phyloP scores from a whole-genome alignment of 495 filamentous ascomycete species.

The Neurospora cerealis region DNA sequence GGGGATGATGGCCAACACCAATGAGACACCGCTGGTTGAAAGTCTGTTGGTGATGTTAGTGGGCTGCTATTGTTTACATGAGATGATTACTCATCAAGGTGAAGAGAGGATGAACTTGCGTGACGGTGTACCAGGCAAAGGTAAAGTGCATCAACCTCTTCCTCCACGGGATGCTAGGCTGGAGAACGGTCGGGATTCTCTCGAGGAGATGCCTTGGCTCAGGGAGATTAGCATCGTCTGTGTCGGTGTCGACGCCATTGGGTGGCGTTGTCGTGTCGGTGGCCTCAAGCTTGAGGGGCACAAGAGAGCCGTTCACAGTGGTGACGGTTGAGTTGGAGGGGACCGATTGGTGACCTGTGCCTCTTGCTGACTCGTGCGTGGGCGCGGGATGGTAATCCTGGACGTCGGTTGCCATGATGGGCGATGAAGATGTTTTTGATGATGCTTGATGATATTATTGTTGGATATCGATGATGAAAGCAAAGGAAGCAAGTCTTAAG shows the following conservation, averaged over 20 bases:
- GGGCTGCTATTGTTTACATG: neutral
- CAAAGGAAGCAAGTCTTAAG: no score
- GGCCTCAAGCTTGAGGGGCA: neutral
- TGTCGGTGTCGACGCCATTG: neutral
- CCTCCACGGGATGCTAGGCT: conserved; percentile 20
- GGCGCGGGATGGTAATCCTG: neutral
- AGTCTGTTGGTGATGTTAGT: conserved; percentile 26
- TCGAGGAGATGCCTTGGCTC: conserved; percentile 6
- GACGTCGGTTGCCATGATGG: neutral
- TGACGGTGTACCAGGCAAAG: conserved; percentile 63
- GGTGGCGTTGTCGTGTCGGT: neutral
- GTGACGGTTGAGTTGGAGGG: neutral
- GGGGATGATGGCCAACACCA: conserved; percentile 48
- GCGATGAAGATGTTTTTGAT: neutral
- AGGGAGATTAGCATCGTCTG: neutral
- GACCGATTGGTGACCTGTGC: neutral
- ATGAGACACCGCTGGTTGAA: conserved; percentile 55
- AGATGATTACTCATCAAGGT: neutral
- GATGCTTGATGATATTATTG: neutral
- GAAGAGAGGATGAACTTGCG: conserved; percentile 13
- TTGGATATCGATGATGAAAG: neutral
- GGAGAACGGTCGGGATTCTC: conserved; percentile 18
- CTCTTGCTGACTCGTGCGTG: neutral
- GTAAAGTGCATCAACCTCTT: conserved; percentile 54
- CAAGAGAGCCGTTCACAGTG: neutral